Percentiles rank a stretch among this genome's conserved stretches.
Conservation (phyloP, 768 basidiomycete species). For the Porphyrellus cyaneotinctus region DNA sequence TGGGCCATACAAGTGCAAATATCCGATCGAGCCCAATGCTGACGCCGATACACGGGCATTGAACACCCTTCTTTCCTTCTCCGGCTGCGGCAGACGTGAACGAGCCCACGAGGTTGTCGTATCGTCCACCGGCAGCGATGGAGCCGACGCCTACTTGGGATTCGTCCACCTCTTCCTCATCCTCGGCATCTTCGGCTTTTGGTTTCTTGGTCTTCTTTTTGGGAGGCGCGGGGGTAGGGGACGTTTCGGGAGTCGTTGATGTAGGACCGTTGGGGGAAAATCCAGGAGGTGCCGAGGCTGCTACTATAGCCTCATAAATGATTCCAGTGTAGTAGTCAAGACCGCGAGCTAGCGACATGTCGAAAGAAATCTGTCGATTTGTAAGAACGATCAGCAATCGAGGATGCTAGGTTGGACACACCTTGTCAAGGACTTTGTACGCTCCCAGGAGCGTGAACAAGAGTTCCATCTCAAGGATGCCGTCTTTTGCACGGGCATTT, state of each 20-base stretch:
- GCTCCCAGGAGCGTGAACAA: conserved; percentile 80
- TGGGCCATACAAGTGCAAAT: conserved; percentile 87
- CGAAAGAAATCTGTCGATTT: conserved; percentile 75
- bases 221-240: conserved; percentile 10
- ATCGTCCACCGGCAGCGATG: conserved; percentile 96
- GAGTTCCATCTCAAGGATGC: conserved; percentile 80
- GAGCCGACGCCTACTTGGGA: conserved; percentile 95
- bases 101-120: conserved; percentile 91
- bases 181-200: conserved; percentile 41
- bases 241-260: conserved; percentile 25
- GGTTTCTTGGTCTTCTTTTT: conserved; percentile 44
- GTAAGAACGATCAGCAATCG: neutral
- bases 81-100: conserved; percentile 81
- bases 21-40: conserved; percentile 92
- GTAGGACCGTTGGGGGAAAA: conserved; percentile 54
- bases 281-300: conserved; percentile 88
- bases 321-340: conserved; percentile 99
- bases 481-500: conserved; percentile 74
- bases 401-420: conserved; percentile 27
- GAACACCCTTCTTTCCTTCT: conserved; percentile 60
- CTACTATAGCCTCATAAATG: conserved; percentile 94
- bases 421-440: conserved; percentile 76
- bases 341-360: conserved; percentile 94
- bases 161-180: conserved; percentile 88
- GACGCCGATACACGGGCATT: conserved; percentile 87